Percentiles rank a stretch among this genome's conserved stretches.
Conservation (phyloP, 2,329 filamentous ascomycete genomes). For the Ilyonectria mors-panacis region DNA sequence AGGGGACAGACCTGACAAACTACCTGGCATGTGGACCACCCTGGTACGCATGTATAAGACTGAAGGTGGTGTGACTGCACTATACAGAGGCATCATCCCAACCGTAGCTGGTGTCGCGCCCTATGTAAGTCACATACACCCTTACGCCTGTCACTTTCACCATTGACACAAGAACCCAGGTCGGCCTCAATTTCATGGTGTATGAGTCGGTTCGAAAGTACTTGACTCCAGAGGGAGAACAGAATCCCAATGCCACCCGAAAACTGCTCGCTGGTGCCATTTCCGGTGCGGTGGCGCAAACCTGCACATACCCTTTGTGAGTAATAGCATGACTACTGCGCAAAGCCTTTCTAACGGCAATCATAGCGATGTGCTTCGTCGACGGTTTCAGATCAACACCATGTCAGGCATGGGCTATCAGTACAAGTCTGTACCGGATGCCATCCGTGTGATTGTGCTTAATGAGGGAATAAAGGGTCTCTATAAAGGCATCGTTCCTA, state of each 20-base stretch:
- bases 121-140: constrained; percentile 71
- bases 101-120: constrained; percentile 96
- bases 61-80: constrained; percentile 85
- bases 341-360: constrained; percentile 38
- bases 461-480: constrained; percentile 89
- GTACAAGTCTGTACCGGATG: constrained; percentile 90
- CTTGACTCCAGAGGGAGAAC: constrained; percentile 89
- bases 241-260: constrained; percentile 82
- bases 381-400: constrained; percentile 98
- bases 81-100: constrained; percentile 96
- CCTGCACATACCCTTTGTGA: constrained; percentile 98
- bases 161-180: constrained; percentile 62
- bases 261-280: constrained; percentile 93
- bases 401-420: constrained; percentile 99
- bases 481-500: constrained; percentile 97
- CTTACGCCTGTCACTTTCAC: background rate
- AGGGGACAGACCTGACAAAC: constrained; percentile 72
- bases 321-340: constrained; percentile 52
- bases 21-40: constrained; percentile 94
- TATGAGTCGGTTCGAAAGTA: constrained; percentile 91
- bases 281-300: constrained; percentile 96
- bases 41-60: constrained; percentile 88
- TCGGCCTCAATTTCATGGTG: constrained; percentile 98
- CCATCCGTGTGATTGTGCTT: constrained; percentile 83
- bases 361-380: constrained; percentile 86